Evolutionary conservation across 805 yeast species (phyloP), one percentile per base, ranked within the genome.

Genomic region (Komagataella mondaviorum): DNA sequence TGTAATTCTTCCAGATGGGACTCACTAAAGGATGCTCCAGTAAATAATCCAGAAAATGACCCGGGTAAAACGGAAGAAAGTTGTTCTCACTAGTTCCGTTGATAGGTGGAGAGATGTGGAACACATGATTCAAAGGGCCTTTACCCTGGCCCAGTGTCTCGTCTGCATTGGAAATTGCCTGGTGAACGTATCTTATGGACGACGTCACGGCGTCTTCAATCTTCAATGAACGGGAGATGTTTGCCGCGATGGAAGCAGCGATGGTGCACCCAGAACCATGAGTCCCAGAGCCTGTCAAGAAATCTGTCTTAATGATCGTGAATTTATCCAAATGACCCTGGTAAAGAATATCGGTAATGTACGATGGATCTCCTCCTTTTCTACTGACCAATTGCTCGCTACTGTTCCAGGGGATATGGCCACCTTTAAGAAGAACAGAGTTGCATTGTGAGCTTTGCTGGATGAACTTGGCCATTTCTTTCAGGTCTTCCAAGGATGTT

Each of bases 221-320:
- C 0, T 68, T 39, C 43, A 60, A 56, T 0, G 82, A 83, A 43
- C 71, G 71, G 3, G 95, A 90, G 23, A 88, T 57, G 57, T 85
- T 79, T 2, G 93, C 80, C 0, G 93, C 82, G 55, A 89, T 83
- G 0, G 95, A 75, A 0, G 95, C 81, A 0, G 95, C 80, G 49
- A 89, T 70, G 0, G 96, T 85, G 65, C 96, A 89, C 1, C 96
- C 96, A 3, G 96, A 87, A 10, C 96, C 96, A 63, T 89, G 96
- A 1, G 87, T 80, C 59, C 83, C 77, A 2, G 65, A 62, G 1
- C 88, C 70, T 6, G 66, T 60, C 10, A 78, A 63, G 55, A 59
- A 75, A 1, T 63, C 64, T 6, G 84, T 79, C 52, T 69, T 70
- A 59, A 75, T 80, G 0, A 77, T 60, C 0, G 73, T 66, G 46